phyloP scores from a whole-genome alignment of 2,329 filamentous ascomycete genomes.

The Graphium sp. region DNA sequence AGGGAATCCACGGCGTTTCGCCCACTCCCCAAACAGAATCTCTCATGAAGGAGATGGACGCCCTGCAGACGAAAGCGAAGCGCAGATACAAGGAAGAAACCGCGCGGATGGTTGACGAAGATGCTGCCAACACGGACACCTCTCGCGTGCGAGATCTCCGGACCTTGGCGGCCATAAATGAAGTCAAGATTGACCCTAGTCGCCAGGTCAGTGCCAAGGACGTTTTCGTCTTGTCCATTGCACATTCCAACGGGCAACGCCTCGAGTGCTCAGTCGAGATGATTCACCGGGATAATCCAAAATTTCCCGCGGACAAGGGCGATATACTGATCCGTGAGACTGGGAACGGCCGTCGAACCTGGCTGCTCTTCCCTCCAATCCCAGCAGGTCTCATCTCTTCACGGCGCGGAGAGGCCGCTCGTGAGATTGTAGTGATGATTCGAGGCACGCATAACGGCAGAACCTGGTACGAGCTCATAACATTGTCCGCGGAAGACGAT shows the following conservation, averaged over 20 bases:
- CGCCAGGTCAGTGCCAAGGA: constrained; percentile 82
- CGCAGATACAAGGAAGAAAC: constrained; percentile 46
- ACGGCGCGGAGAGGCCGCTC: constrained; percentile 51
- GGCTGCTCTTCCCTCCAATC: constrained; percentile 88
- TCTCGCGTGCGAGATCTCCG: constrained; percentile 64
- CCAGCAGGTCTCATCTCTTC: constrained; percentile 58
- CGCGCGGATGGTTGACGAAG: constrained; percentile 66
- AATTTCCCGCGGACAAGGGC: constrained; percentile 49
- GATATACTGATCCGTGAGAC: constrained; percentile 89
- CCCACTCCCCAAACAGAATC: constrained; percentile 27
- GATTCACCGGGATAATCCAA: constrained; percentile 64
- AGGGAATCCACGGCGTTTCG: constrained; percentile 39
- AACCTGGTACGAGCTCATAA: constrained; percentile 74
- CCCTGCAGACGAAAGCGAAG: constrained; percentile 60
- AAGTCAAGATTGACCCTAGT: constrained; percentile 54
- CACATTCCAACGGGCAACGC: constrained; percentile 79
- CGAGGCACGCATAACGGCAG: constrained; percentile 47
- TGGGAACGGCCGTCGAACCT: constrained; percentile 54
- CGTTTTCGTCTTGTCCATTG: constrained; percentile 69
- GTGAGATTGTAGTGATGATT: constrained; percentile 75
- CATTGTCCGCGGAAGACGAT: constrained; percentile 59
- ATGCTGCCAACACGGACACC: constrained; percentile 68
- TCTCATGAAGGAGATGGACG: constrained; percentile 39
- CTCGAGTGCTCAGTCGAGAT: constrained; percentile 82
- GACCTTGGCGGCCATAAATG: constrained; percentile 54